Evolutionary conservation across 495 filamentous ascomycete genomes (phyloP), one percentile per base, ranked within the genome.

Genomic region (Penicillium maclennaniae): DNA sequence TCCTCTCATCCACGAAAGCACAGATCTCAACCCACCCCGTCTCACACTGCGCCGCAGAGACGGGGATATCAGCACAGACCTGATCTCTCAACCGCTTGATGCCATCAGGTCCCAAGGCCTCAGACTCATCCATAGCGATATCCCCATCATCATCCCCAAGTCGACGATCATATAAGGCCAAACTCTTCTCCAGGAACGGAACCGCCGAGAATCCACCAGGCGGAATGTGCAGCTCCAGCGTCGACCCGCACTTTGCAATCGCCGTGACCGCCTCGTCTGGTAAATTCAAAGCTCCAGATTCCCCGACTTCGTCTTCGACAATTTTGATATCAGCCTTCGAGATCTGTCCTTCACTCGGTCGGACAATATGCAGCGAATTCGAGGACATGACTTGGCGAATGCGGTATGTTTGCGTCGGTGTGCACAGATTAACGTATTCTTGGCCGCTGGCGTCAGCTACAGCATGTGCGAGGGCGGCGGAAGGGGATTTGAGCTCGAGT

Each of bases 351-450:
- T 57, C 59, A 41, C 75, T 76, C n/a, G 89, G 79, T 26, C 75
- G 67, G 25, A 89, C 74, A 7, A 96, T 64, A 67, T 89, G 87
- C 34, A 96, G 71, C 6, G 87, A 86, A 65, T 97, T 97, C 15
- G 91, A 96, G 0, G 91, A 92, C 62, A 92, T 90, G 55, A 96
- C 91, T 68, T 96, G 90, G 17, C 88, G 88, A 45, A 96, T 76
- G 27, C 83, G 83, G 75, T 86, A 97, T 17, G 86, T 92, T 63
- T 83, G 76, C 15, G 75, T 71, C 3, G 79, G 67, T 3, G 86
- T 87, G 66, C 84, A 90, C 54, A 97, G 78, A 49, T 93, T 82
- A 39, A 88, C 87, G 53, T 85, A 83, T 55, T 83, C 77, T 4
- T 72, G 67, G 25, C 75, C 72, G 26, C 79, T 55, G 41, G 63